Conservation (phyloP, 2,329 filamentous ascomycete species). For the Xylariaceae sp. region DNA sequence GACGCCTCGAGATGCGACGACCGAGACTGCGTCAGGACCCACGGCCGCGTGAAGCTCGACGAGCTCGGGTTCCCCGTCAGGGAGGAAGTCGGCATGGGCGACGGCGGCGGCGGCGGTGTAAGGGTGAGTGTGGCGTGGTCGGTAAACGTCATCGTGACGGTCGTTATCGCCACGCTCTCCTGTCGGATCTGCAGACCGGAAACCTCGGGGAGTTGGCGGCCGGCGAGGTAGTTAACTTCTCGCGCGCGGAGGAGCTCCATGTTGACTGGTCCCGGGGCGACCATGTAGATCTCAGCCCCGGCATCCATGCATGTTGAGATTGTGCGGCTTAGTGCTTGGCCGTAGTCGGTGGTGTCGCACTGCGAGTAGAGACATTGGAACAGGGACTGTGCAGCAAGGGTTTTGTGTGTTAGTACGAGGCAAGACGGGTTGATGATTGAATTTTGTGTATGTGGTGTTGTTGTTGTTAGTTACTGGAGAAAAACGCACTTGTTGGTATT, state of each 20-base stretch:
- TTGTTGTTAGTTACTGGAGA: neutral
- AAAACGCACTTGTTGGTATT: constrained; percentile 26
- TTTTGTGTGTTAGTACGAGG: no score
- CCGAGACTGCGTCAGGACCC: constrained; percentile 22
- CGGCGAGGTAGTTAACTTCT: constrained; percentile 29
- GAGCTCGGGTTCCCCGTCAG: constrained; percentile 13
- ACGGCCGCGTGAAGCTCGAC: constrained; percentile 22
- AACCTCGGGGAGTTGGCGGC: constrained; percentile 25
- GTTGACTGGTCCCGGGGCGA: constrained; percentile 19
- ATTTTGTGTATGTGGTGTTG: neutral
- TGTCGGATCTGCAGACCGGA: constrained; percentile 27
- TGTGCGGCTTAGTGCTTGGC: constrained; percentile 26
- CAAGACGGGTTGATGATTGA: no score
- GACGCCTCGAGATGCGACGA: constrained; percentile 16
- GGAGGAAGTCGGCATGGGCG: constrained; percentile 17
- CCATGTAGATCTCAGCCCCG: constrained; percentile 31
- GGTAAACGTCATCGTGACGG: constrained; percentile 22
- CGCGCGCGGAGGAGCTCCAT: constrained; percentile 25
- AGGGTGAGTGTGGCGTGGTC: constrained; percentile 18
- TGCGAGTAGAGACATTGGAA: constrained; percentile 33
- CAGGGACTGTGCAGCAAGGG: no score
- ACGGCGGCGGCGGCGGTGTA: constrained; percentile 10
- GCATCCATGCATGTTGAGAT: constrained; percentile 27
- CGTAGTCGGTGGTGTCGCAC: constrained; percentile 29
- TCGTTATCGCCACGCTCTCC: constrained; percentile 22